Percentiles rank a stretch among this genome's conserved stretches.
Evolutionary conservation across 2,329 filamentous ascomycete genomes (phyloP).

Genomic region (Nothopassalora personata): DNA sequence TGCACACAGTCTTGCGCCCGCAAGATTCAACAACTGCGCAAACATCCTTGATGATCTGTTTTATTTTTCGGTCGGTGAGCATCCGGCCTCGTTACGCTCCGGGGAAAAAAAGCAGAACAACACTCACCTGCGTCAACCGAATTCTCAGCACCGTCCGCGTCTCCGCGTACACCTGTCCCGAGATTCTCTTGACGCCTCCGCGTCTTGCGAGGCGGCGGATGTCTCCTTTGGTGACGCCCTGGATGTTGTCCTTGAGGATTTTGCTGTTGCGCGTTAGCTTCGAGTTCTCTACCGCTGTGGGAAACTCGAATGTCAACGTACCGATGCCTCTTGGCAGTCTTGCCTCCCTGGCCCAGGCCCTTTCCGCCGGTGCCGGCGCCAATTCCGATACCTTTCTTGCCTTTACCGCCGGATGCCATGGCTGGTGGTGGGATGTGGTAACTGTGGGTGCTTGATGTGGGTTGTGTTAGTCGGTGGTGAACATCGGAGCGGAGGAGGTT

Average conservation of each 20-base stretch:
- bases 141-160: constrained; percentile 50
- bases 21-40: constrained; percentile 20
- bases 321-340: constrained; percentile 23
- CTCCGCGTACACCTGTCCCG: constrained; percentile 59
- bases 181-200: constrained; percentile 72
- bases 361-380: constrained; percentile 12
- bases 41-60: constrained; percentile 23
- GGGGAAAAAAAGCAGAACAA: constrained; percentile 30
- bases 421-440: background rate
- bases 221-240: constrained; percentile 79
- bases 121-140: constrained; percentile 51
- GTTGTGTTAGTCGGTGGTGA: background rate
- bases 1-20: constrained; percentile 55
- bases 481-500: constrained; percentile 6
- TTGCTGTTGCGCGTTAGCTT: constrained; percentile 59
- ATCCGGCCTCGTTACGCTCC: background rate
- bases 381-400: constrained; percentile 15
- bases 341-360: constrained; percentile 12
- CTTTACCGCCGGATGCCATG: constrained; percentile 3
- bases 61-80: background rate
- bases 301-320: constrained; percentile 2
- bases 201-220: constrained; percentile 66
- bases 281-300: background rate
- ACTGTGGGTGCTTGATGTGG: background rate
- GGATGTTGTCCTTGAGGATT: constrained; percentile 97